Percentiles rank a stretch among this genome's conserved stretches.
Conservation (phyloP, 495 filamentous ascomycete species). For the Lepidopterella palustris region DNA sequence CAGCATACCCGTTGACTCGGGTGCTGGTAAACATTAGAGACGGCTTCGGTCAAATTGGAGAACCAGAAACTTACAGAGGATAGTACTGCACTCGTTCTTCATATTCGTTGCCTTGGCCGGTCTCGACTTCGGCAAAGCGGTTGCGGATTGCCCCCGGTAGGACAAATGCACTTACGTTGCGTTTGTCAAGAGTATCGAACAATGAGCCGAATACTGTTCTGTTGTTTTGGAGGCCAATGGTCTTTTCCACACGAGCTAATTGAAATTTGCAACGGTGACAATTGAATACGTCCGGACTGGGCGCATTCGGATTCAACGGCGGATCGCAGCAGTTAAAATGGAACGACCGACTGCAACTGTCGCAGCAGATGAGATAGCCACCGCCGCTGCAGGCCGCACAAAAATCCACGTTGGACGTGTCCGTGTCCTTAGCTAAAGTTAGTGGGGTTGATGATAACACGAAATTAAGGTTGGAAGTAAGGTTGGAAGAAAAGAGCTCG, state of each 20-base stretch:
- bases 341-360: constrained; percentile 78
- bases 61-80: constrained; percentile 22
- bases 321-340: constrained; percentile 83
- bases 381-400: constrained; percentile 75
- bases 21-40: constrained; percentile 12
- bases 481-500: constrained; percentile 19
- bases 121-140: constrained; percentile 67
- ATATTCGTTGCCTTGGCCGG: constrained; percentile 69
- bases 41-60: constrained; percentile 4
- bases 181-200: constrained; percentile 52
- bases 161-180: constrained; percentile 64
- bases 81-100: constrained; percentile 52
- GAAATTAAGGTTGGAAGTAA: no score
- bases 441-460: constrained; percentile 13
- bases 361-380: constrained; percentile 86
- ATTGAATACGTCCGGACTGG: constrained; percentile 71
- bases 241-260: background rate
- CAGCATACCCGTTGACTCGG: constrained; percentile 25
- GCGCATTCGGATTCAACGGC: constrained; percentile 55
- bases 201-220: constrained; percentile 45
- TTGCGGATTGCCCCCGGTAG: constrained; percentile 63
- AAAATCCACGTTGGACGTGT: constrained; percentile 68
- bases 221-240: background rate
- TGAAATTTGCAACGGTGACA: constrained; percentile 50
- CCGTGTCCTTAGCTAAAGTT: constrained; percentile 26